phyloP scores from a whole-genome alignment of 2,329 filamentous ascomycete species.

The Beauveria sp. region DNA sequence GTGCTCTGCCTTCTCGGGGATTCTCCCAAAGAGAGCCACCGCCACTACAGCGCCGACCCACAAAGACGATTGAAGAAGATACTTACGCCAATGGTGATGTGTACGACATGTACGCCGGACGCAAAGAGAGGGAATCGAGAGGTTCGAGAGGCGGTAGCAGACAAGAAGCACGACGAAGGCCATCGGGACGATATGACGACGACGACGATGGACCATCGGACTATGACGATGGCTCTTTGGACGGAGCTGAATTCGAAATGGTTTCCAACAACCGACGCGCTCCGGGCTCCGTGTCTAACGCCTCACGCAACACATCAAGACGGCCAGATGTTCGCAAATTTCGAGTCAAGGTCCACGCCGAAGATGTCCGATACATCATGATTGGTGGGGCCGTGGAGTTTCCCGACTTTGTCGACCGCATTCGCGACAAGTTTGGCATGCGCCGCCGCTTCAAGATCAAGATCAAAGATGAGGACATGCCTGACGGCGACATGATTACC shows the following conservation, averaged over 20 bases:
- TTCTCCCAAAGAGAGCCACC: conserved; percentile 33
- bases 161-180: conserved; percentile 16
- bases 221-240: conserved; percentile 61
- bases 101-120: conserved; percentile 53
- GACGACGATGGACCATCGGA: conserved; percentile 70
- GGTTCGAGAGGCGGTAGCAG: conserved; percentile 34
- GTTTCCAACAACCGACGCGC: conserved; percentile 46
- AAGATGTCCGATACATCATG: conserved; percentile 91
- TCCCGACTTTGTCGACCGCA: conserved; percentile 66
- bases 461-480: conserved; percentile 70
- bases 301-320: conserved; percentile 47
- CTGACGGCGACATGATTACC: conserved; percentile 85
- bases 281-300: conserved; percentile 38
- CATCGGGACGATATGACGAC: conserved; percentile 60
- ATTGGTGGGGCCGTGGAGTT: conserved; percentile 67
- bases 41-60: conserved; percentile 21
- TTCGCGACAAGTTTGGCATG: conserved; percentile 81
- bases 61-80: conserved; percentile 42
- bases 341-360: conserved; percentile 83
- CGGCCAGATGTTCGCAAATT: conserved; percentile 67
- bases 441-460: conserved; percentile 78
- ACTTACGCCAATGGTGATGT: conserved; percentile 58
- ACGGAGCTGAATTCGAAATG: conserved; percentile 77
- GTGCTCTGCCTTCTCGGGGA: conserved; percentile 33
- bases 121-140: conserved; percentile 30